These are phyloP conservation scores for Cornus controversa DNA, from an alignment of 148 eudicot species.

Conservation along the genomic window DNA sequence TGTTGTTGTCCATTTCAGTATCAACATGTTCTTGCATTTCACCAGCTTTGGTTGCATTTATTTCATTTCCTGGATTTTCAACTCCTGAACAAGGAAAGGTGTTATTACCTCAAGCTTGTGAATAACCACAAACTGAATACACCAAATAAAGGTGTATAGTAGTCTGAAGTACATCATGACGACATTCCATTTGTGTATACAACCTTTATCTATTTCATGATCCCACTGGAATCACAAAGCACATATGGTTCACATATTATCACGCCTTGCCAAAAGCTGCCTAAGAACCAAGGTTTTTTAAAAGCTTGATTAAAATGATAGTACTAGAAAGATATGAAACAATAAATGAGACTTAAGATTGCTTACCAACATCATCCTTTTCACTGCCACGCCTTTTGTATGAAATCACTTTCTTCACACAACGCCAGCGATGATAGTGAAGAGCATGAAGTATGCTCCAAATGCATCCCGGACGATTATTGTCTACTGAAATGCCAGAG, in stretches of 20 bases:
- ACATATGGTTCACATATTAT: background rate
- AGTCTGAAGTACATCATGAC: background rate
- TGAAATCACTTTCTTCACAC: conserved; percentile 46
- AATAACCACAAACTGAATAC: background rate
- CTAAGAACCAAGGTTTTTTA: background rate
- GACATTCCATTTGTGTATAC: background rate
- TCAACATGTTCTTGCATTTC: conserved; percentile 15
- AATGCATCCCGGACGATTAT: conserved; percentile 42
- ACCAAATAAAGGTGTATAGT: background rate
- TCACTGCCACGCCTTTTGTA: conserved; percentile 33
- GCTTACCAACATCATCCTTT: conserved; percentile 26
- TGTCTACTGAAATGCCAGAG: conserved; percentile 17
- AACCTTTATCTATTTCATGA: background rate
- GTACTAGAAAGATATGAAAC: background rate
- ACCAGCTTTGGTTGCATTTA: background rate
- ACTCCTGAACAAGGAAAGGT: background rate
- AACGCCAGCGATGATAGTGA: conserved; percentile 57
- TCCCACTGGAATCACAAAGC: background rate
- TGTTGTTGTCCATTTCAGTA: conserved; percentile 1
- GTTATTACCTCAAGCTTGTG: background rate
- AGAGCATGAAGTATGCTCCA: conserved; percentile 57
- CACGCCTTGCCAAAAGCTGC: background rate
- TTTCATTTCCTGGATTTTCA: conserved; percentile 22
- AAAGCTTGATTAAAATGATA: background rate
- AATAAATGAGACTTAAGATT: background rate